Evolutionary conservation across 495 filamentous ascomycete species (phyloP).

Genomic region (Lichina pygmaea): DNA sequence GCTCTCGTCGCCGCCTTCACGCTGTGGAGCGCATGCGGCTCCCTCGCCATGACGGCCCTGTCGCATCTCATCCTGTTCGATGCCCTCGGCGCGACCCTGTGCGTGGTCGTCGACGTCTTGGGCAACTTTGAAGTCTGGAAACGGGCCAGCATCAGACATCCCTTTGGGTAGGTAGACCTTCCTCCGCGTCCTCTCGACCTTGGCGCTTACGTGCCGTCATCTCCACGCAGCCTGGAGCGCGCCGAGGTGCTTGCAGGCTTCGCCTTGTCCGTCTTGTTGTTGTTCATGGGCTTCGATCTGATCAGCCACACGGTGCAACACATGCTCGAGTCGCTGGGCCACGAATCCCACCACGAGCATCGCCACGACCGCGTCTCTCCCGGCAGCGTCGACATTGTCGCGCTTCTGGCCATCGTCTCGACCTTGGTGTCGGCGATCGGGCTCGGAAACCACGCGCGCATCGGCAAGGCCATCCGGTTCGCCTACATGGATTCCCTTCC

Average conservation of each 20-base stretch:
- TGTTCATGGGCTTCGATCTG: slow-evolving; percentile 91
- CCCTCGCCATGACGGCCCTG: slow-evolving; percentile 75
- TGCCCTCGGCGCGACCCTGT: slow-evolving; percentile 75
- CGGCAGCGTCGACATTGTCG: slow-evolving; percentile 56
- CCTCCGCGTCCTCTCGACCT: not conserved
- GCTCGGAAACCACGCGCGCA: slow-evolving; percentile 78
- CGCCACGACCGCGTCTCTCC: slow-evolving; percentile 38
- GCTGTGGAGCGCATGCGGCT: slow-evolving; percentile 60
- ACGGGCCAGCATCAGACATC: slow-evolving; percentile 70
- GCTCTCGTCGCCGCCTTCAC: slow-evolving; percentile 55
- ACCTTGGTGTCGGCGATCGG: slow-evolving; percentile 69
- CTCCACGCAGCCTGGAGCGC: slow-evolving; percentile 33
- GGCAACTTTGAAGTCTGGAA: slow-evolving; percentile 94
- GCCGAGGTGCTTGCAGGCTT: slow-evolving; percentile 92
- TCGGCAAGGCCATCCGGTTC: slow-evolving; percentile 59
- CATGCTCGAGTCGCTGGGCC: slow-evolving; percentile 34
- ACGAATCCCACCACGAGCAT: slow-evolving; percentile 44
- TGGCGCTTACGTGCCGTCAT: not conserved
- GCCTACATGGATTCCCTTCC: slow-evolving; percentile 62
- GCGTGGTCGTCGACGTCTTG: slow-evolving; percentile 74
- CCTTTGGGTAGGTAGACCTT: slow-evolving; percentile 34
- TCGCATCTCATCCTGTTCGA: slow-evolving; percentile 89
- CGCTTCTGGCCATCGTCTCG: slow-evolving; percentile 61
- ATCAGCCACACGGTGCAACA: slow-evolving; percentile 84
- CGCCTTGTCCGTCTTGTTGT: slow-evolving; percentile 75